These are phyloP conservation scores for Coriaria nepalensis DNA, from an alignment of 306 rosid genomes.

Conservation along the genomic window DNA sequence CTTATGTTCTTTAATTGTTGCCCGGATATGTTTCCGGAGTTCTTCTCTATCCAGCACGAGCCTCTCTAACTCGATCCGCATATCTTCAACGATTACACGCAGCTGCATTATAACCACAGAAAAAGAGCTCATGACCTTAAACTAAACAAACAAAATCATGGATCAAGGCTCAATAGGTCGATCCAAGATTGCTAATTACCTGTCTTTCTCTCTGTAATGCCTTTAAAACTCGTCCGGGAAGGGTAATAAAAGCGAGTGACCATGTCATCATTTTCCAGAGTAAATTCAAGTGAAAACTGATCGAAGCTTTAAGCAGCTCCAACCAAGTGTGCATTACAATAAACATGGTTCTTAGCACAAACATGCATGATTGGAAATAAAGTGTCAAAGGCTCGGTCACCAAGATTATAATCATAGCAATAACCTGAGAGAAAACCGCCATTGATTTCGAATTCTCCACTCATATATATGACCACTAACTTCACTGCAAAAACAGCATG, in stretches of 20 bases:
- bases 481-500: slow-evolving; percentile 9
- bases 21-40: slow-evolving; percentile 35
- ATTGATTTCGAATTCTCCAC: slow-evolving; percentile 19
- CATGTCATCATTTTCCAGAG: slow-evolving; percentile 29
- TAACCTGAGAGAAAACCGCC: slow-evolving; percentile 37
- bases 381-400: slow-evolving; percentile 36
- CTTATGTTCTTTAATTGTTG: slow-evolving; percentile 47
- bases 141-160: neutral
- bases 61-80: slow-evolving; percentile 41
- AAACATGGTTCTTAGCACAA: slow-evolving; percentile 32
- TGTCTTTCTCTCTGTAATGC: slow-evolving; percentile 48
- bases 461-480: too few species aligned
- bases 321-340: slow-evolving; percentile 29
- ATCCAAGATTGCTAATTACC: slow-evolving; percentile 18
- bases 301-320: slow-evolving; percentile 36
- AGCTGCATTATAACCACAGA: slow-evolving; percentile 31
- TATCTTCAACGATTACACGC: slow-evolving; percentile 26
- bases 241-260: slow-evolving; percentile 39
- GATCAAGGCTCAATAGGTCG: neutral
- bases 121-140: too few species aligned
- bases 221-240: slow-evolving; percentile 45
- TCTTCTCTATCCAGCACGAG: slow-evolving; percentile 41
- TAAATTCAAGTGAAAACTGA: slow-evolving; percentile 33
- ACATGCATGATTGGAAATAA: slow-evolving; percentile 28
- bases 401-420: slow-evolving; percentile 22